Conservation (phyloP, 345 rosid genomes). For the Lumnitzera littorea region DNA sequence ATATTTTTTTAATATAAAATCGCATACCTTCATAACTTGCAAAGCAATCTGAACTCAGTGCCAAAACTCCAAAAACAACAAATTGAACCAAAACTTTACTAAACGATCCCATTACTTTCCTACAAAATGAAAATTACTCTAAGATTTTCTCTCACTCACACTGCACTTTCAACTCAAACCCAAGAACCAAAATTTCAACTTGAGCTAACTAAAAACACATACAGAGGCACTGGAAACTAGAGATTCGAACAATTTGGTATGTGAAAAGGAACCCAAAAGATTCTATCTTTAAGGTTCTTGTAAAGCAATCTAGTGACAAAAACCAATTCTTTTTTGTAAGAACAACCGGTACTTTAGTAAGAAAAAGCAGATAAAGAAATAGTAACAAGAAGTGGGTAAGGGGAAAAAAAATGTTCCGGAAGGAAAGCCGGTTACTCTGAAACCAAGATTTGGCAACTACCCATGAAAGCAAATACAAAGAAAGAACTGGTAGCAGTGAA, state of each 20-base stretch:
- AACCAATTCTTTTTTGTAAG: too few relatives aligned
- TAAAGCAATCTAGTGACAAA: too few relatives aligned
- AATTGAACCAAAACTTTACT: slow-evolving; percentile 29
- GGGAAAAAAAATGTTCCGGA: slow-evolving; percentile 8
- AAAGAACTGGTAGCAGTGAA: slow-evolving; percentile 7
- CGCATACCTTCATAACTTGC: slow-evolving; percentile 58
- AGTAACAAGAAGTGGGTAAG: neutral
- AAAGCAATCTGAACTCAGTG: slow-evolving; percentile 43
- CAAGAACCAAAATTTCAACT: slow-evolving; percentile 13
- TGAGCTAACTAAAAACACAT: too few relatives aligned
- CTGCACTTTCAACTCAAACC: slow-evolving; percentile 8
- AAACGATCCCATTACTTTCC: slow-evolving; percentile 32
- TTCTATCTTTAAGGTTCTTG: too few relatives aligned
- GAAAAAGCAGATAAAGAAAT: neutral
- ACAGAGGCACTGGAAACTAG: too few relatives aligned
- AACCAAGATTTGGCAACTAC: slow-evolving; percentile 45
- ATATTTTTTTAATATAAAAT: neutral
- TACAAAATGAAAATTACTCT: neutral
- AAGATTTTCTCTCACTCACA: slow-evolving; percentile 13
- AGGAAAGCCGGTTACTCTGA: slow-evolving; percentile 13
- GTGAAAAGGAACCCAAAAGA: too few relatives aligned
- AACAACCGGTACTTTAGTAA: too few relatives aligned
- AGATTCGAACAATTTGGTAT: too few relatives aligned
- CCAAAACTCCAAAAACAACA: slow-evolving; percentile 35
- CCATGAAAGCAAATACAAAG: slow-evolving; percentile 38